Percentiles rank a stretch among this genome's conserved stretches.
These are phyloP conservation scores for Helichrysum umbraculigerum DNA, from an alignment of 129 eudicot species.

Conservation along the genomic window DNA sequence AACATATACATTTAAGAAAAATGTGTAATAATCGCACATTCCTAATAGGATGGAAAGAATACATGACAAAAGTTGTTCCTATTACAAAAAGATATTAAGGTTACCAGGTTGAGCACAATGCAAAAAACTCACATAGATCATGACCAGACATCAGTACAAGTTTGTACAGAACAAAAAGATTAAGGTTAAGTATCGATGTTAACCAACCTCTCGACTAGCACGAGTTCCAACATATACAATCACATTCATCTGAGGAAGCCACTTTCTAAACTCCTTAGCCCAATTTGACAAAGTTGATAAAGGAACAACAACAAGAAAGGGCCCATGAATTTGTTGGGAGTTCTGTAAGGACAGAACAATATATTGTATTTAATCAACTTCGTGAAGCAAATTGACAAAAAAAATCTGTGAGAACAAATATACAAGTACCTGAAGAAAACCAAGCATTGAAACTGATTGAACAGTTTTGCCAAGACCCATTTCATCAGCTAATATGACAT, in stretches of 20 bases:
- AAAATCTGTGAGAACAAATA: conserved; percentile 6
- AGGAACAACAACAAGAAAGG: conserved; percentile 99
- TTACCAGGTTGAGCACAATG: background rate
- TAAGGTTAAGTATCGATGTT: background rate
- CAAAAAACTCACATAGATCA: background rate
- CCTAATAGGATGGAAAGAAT: background rate
- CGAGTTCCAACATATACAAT: conserved; percentile 97
- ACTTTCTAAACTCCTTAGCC: conserved; percentile 97
- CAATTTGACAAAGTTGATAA: conserved; percentile 93
- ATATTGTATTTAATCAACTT: conserved; percentile 12
- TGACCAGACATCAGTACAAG: conserved; percentile 1
- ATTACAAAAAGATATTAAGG: background rate
- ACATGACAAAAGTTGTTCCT: background rate
- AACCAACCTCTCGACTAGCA: conserved; percentile 95
- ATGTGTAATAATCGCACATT: background rate
- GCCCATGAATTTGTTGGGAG: conserved; percentile 94
- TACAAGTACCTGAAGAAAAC: conserved; percentile 75
- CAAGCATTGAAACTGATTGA: conserved; percentile 99
- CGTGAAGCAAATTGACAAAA: conserved; percentile 5
- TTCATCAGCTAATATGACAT: conserved; percentile 98
- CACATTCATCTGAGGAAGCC: conserved; percentile 97
- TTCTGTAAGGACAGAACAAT: conserved; percentile 49
- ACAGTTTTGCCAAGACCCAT: conserved; percentile 99
- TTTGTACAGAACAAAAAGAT: conserved; percentile 6
- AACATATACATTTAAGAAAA: background rate